Base-by-base conservation (phyloP, 179 eudicot genomes). In the Silene noctiflora region DNA sequence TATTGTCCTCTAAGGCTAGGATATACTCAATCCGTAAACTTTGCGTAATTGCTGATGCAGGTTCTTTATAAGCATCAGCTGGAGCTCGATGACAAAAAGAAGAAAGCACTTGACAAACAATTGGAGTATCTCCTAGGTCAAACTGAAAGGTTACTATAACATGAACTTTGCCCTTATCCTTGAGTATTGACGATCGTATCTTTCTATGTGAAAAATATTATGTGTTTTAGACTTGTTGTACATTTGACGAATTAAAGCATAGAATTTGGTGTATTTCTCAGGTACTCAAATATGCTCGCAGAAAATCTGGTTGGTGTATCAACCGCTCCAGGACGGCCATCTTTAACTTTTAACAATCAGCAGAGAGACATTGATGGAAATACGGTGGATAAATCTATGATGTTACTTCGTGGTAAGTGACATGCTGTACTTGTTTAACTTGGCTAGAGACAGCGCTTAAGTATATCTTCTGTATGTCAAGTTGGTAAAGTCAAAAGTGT, bases 221-320 rank as follows among this genome's bases (percentile, higher is more conserved):
- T 67, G 14, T 33, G 39, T 82, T 33, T 61, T 80, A 76, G 65
- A 48, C 73, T 70, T n/a, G 10, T 74, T 70, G 76, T 35, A 66
- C 48, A 67, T 80, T 29, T 74, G 59, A 39, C 12, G 24, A 65
- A 48, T 71, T 79, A 20, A 53, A 80, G 76, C 72, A 69, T 75
- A 61, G 8, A 66, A 64, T 10, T 81, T 74, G 63, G 67, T 78
- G 76, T 74, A 78, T 66, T 73, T 83, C 72, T 51, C 84, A 96
- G 99, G 93, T 96, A 96, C 79, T 96, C 99, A 51, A 91, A 91
- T 74, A 96, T 96, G 99, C 89, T 96, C 61, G 98, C 99, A 69
- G 96, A 96, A 83, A 96, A 96, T 83, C 97, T 96, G 58, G 79
- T 90, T 64, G 85, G 81, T 72, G 66, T 91, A 65, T 85, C 90